Percentiles rank a stretch among this genome's conserved stretches.
These are phyloP conservation scores for Phanerochaete carnosa DNA, from an alignment of 768 basidiomycete genomes.

Conservation along the genomic window DNA sequence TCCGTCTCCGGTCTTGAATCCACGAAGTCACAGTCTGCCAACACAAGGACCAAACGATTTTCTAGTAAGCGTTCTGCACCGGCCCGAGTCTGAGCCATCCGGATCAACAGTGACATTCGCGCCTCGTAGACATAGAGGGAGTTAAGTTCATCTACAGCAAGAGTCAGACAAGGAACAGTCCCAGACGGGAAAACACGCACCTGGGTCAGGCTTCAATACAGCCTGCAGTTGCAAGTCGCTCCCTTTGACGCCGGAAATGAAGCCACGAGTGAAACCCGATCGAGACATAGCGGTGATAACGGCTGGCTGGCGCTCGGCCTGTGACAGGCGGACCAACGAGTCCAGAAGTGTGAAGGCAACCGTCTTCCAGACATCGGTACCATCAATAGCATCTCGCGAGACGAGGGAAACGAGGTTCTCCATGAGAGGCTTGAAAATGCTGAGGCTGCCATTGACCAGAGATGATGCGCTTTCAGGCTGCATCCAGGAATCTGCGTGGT, in stretches of 20 bases:
- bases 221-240: slow-evolving; percentile 69
- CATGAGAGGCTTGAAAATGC: slow-evolving; percentile 60
- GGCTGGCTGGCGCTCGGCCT: slow-evolving; percentile 62
- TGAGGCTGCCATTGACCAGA: slow-evolving; percentile 60
- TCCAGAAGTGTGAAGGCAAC: slow-evolving; percentile 91
- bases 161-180: background rate
- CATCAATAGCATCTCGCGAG: slow-evolving; percentile 91
- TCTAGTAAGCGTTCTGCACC: slow-evolving; percentile 87
- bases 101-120: slow-evolving; percentile 85
- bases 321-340: slow-evolving; percentile 70
- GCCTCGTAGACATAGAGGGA: slow-evolving; percentile 92
- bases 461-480: slow-evolving; percentile 26
- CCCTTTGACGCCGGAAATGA: slow-evolving; percentile 83
- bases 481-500: background rate
- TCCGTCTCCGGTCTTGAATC: slow-evolving; percentile 83
- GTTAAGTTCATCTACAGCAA: slow-evolving; percentile 74
- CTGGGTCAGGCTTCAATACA: slow-evolving; percentile 86
- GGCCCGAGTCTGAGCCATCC: slow-evolving; percentile 75
- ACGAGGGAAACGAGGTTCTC: slow-evolving; percentile 73
- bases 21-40: slow-evolving; percentile 85
- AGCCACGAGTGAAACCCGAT: slow-evolving; percentile 77
- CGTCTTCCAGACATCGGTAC: slow-evolving; percentile 95
- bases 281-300: slow-evolving; percentile 57
- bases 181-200: slow-evolving; percentile 38
- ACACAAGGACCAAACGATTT: slow-evolving; percentile 64